These are phyloP conservation scores for Xylariaceae sp. DNA, from an alignment of 2,329 filamentous ascomycete genomes.

Conservation along the genomic window DNA sequence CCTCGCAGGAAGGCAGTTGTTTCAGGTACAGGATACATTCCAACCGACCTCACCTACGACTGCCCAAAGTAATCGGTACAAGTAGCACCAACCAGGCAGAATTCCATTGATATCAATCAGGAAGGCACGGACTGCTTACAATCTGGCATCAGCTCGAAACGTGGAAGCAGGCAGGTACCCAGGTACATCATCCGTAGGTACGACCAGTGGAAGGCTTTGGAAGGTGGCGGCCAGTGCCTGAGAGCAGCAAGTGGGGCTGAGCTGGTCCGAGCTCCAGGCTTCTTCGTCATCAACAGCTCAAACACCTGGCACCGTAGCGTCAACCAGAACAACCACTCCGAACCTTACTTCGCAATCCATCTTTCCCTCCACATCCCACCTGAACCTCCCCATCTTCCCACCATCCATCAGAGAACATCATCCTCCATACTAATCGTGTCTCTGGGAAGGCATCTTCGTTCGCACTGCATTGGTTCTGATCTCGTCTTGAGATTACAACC, in stretches of 20 bases:
- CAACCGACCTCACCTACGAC: no score
- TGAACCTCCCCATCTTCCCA: constrained; percentile 4
- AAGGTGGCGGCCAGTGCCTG: constrained; percentile 20
- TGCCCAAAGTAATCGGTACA: no score
- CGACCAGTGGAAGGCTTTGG: constrained; percentile 22
- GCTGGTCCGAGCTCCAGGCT: constrained; percentile 22
- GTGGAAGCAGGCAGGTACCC: not conserved
- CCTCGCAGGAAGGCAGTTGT: no score
- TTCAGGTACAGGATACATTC: no score
- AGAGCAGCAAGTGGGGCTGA: constrained; percentile 6
- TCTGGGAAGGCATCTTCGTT: constrained; percentile 4
- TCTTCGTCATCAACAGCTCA: constrained; percentile 21
- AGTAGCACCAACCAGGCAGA: no score
- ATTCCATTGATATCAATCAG: no score
- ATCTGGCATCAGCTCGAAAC: not conserved
- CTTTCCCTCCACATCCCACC: not conserved
- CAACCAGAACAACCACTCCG: constrained; percentile 5
- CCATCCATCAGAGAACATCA: constrained; percentile 5
- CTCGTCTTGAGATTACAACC: not conserved
- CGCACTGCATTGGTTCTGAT: not conserved
- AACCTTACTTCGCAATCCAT: not conserved
- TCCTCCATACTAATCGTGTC: not conserved
- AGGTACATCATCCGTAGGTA: not conserved
- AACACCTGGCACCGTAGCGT: constrained; percentile 19
- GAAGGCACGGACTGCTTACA: not conserved